Conservation (phyloP, 2,329 filamentous ascomycete species). For the Hymenoscyphus linearis region DNA sequence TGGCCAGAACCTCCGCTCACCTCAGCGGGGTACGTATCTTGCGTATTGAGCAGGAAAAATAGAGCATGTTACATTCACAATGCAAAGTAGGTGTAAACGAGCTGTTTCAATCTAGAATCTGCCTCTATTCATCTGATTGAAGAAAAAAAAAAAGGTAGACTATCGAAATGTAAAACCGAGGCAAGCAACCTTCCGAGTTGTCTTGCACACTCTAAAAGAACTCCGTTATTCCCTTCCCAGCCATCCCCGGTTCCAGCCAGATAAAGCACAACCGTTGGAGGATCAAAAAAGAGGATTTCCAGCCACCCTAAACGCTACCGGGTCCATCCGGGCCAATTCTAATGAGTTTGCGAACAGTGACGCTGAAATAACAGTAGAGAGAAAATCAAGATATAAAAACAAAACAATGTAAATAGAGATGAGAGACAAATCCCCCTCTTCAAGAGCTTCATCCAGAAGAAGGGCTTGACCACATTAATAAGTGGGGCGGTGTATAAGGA, state of each 20-base stretch:
- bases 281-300: neutral
- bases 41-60: neutral
- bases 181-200: neutral
- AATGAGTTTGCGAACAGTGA: slow-evolving; percentile 1
- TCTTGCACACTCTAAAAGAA: neutral
- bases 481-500: neutral
- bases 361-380: slow-evolving; percentile 3
- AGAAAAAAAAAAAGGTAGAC: neutral
- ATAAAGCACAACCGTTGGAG: neutral
- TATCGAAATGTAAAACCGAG: neutral
- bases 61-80: neutral
- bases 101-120: neutral
- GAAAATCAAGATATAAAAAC: neutral
- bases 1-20: neutral
- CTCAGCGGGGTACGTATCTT: too few relatives aligned
- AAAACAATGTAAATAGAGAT: neutral
- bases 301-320: slow-evolving; percentile 1
- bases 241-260: slow-evolving; percentile 2
- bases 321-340: slow-evolving; percentile 1
- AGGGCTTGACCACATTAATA: neutral
- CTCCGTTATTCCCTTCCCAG: slow-evolving; percentile 13
- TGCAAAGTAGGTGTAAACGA: neutral
- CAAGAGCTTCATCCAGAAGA: neutral
- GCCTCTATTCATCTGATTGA: neutral
- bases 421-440: slow-evolving; percentile 2